phyloP scores from a whole-genome alignment of 805 yeast genomes.

The Saccharomycopsis amapae region DNA sequence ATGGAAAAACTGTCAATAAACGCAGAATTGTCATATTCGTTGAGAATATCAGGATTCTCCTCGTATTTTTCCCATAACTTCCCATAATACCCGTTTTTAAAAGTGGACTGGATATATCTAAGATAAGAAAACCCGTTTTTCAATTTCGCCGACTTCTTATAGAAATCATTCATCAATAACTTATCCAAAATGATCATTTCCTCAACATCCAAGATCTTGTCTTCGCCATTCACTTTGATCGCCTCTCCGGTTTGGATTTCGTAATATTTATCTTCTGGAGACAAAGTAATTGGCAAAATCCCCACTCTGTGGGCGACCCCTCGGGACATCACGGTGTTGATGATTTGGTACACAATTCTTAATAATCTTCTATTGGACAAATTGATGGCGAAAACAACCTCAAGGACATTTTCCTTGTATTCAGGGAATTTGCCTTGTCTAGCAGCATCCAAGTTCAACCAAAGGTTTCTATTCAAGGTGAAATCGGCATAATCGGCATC shows the following conservation, averaged over 20 bases:
- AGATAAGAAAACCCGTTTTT: not conserved
- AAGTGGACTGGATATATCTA: not conserved
- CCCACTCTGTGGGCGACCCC: slow-evolving; percentile 79
- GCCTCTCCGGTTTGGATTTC: slow-evolving; percentile 16
- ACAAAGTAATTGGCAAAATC: slow-evolving; percentile 51
- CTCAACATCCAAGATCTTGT: slow-evolving; percentile 19
- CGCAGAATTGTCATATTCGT: slow-evolving; percentile 23
- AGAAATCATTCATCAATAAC: slow-evolving; percentile 18
- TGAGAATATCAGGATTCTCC: slow-evolving; percentile 10
- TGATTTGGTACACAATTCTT: slow-evolving; percentile 40
- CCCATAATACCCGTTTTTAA: slow-evolving; percentile 5
- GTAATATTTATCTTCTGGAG: slow-evolving; percentile 22
- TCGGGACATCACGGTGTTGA: slow-evolving; percentile 43
- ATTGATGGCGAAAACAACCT: slow-evolving; percentile 61
- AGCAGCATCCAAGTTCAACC: slow-evolving; percentile 34
- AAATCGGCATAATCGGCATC: slow-evolving; percentile 49
- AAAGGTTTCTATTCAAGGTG: slow-evolving; percentile 39
- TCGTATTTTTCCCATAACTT: slow-evolving; percentile 12
- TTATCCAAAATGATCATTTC: slow-evolving; percentile 23
- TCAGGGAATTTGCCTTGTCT: slow-evolving; percentile 58
- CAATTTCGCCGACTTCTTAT: not conserved
- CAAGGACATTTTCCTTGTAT: slow-evolving; percentile 67
- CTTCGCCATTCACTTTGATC: slow-evolving; percentile 22
- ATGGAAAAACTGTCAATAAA: slow-evolving; percentile 36
- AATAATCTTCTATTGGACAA: slow-evolving; percentile 48